Percentiles rank a stretch among this genome's conserved stretches.
Conservation (phyloP, 169 alveolate species). For the Plasmodium gallinaceum region DNA sequence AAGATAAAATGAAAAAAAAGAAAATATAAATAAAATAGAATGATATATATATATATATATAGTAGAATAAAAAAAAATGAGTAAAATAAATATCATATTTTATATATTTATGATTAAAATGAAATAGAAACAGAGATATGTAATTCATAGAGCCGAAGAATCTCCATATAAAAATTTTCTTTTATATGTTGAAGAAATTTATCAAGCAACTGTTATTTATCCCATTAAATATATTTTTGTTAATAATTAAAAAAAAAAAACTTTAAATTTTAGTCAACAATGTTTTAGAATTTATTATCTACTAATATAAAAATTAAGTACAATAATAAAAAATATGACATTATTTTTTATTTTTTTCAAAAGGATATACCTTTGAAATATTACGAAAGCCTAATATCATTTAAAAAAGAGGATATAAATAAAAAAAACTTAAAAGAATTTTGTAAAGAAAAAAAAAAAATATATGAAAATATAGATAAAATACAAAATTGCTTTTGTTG, state of each 20-base stretch:
- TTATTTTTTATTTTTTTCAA: not conserved
- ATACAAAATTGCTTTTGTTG: conserved; percentile 54
- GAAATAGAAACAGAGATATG: conserved; percentile 61
- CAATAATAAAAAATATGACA: not conserved
- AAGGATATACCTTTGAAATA: conserved; percentile 46
- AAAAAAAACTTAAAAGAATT: conserved; percentile 34
- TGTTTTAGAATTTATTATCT: no score
- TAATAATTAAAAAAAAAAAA: conserved; percentile 15
- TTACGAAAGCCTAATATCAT: conserved; percentile 22
- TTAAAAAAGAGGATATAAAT: conserved; percentile 27
- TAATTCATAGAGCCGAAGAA: conserved; percentile 41
- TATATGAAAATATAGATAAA: conserved; percentile 11
- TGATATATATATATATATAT: not conserved
- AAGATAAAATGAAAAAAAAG: conserved; percentile 2
- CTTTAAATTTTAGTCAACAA: not conserved
- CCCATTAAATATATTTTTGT: conserved; percentile 68
- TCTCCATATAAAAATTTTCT: conserved; percentile 56
- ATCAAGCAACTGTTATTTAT: conserved; percentile 40
- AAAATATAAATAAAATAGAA: not conserved
- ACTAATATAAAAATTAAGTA: not conserved
- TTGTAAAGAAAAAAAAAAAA: conserved; percentile 31
- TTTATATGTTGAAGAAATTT: conserved; percentile 60
- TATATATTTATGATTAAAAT: conserved; percentile 4
- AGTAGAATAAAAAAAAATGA: not conserved
- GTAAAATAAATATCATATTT: not conserved